Percentiles rank a stretch among this genome's conserved stretches.
Evolutionary conservation across 352 stramenopile species (phyloP).

Genomic region (Phytophthora quininea): DNA sequence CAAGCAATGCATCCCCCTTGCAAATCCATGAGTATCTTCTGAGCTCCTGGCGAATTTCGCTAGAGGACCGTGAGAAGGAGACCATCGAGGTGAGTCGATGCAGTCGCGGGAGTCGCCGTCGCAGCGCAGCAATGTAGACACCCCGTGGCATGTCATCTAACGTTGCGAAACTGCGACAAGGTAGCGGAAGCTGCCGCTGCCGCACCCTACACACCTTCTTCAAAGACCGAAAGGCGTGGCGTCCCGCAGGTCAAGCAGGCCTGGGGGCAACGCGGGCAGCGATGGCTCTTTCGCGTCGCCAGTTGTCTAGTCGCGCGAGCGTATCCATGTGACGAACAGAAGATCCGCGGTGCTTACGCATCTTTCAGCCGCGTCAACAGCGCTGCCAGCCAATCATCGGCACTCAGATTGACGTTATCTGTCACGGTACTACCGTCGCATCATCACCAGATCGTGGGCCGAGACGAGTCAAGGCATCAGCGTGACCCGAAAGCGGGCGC

Average conservation of each 20-base stretch:
- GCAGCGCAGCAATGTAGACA: no score
- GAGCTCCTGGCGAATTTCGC: not conserved
- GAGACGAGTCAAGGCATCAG: no score
- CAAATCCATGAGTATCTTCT: not conserved
- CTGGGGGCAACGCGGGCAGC: not conserved
- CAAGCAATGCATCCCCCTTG: not conserved
- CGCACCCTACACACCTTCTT: no score
- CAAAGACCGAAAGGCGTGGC: no score
- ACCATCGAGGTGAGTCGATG: no score
- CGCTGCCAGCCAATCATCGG: not conserved
- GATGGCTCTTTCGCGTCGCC: not conserved
- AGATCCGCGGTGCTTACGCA: not conserved
- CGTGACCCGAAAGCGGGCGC: not conserved
- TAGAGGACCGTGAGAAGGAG: not conserved
- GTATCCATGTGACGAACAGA: constrained; percentile 6
- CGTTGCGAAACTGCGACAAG: no score
- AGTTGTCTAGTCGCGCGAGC: not conserved
- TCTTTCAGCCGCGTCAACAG: not conserved
- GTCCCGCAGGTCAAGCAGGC: no score
- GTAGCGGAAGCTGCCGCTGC: no score
- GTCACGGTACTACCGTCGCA: not conserved
- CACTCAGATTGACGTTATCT: not conserved
- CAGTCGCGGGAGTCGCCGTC: no score
- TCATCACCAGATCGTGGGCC: not conserved
- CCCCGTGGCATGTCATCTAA: no score